Conservation (phyloP, 257 asterid species). For the Solanum chmielewskii region DNA sequence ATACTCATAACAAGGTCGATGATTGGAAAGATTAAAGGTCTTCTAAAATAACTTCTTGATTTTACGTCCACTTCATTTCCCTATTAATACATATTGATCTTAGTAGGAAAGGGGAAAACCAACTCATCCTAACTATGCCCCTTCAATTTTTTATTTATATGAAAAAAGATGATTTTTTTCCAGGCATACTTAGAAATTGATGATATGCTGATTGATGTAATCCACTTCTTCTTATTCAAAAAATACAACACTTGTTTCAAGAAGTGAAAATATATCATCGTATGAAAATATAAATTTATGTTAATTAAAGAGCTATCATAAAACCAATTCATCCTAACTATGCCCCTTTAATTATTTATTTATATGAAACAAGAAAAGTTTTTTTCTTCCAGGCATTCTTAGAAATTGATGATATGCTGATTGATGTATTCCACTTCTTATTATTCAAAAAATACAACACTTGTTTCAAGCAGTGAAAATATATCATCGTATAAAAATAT, state of each 20-base stretch:
- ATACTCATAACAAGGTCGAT: conserved; percentile 30
- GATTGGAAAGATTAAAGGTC: conserved; percentile 6
- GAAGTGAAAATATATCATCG: too few relatives aligned
- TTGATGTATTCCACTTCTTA: background rate
- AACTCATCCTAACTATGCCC: background rate
- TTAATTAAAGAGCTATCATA: too few relatives aligned
- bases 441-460: background rate
- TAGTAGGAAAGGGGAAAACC: background rate
- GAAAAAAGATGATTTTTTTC: background rate
- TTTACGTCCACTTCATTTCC: background rate
- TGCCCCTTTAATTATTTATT: background rate
- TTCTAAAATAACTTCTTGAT: background rate
- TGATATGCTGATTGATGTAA: background rate
- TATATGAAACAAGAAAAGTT: background rate
- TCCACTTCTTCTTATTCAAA: background rate
- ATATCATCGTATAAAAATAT: too few relatives aligned
- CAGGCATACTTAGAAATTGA: background rate
- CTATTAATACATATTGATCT: background rate
- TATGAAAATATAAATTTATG: too few relatives aligned
- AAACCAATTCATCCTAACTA: background rate
- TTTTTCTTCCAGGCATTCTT: too few relatives aligned
- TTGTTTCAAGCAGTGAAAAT: background rate
- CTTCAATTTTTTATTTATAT: background rate
- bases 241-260: background rate
- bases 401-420: background rate